phyloP scores from a whole-genome alignment of 129 eudicot species.

The Heracleum sosnowskyi region DNA sequence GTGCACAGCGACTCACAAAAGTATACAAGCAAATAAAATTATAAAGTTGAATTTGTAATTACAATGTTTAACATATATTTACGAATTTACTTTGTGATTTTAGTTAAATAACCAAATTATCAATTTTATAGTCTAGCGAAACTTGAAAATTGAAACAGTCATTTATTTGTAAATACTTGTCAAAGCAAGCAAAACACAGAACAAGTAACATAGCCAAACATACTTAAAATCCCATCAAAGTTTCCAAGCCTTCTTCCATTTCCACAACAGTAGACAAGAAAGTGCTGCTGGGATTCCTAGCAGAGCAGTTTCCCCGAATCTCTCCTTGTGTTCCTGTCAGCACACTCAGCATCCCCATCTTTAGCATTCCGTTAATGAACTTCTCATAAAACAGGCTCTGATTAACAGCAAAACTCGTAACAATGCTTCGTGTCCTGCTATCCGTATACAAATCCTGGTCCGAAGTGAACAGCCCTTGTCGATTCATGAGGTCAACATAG shows the following conservation, averaged over 20 bases:
- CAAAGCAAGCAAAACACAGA: not conserved
- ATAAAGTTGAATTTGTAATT: too few relatives aligned
- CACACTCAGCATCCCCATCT: conserved; percentile 70
- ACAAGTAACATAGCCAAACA: not conserved
- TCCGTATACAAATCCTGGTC: conserved; percentile 62
- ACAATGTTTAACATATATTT: too few relatives aligned
- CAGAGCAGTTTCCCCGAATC: conserved; percentile 52
- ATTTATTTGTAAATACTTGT: not conserved
- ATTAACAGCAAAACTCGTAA: conserved; percentile 51
- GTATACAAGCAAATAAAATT: too few relatives aligned
- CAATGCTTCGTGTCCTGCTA: conserved; percentile 40
- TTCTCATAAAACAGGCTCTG: conserved; percentile 62
- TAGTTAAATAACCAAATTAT: too few relatives aligned
- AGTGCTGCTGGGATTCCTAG: conserved; percentile 26
- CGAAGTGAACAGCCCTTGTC: conserved; percentile 50
- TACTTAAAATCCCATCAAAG: conserved; percentile 17
- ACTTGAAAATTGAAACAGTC: not conserved
- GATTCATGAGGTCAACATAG: conserved; percentile 58
- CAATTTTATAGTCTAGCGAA: too few relatives aligned
- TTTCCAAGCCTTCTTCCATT: conserved; percentile 16
- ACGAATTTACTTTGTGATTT: too few relatives aligned
- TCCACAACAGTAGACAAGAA: conserved; percentile 30
- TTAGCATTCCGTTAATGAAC: conserved; percentile 49
- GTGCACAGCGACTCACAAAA: too few relatives aligned
- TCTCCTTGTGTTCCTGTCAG: conserved; percentile 62